A percentile compares a stretch with the other conserved stretches of the same genome.
These are phyloP conservation scores for Mentha longifolia DNA, from an alignment of 257 asterid genomes.

Conservation along the genomic window DNA sequence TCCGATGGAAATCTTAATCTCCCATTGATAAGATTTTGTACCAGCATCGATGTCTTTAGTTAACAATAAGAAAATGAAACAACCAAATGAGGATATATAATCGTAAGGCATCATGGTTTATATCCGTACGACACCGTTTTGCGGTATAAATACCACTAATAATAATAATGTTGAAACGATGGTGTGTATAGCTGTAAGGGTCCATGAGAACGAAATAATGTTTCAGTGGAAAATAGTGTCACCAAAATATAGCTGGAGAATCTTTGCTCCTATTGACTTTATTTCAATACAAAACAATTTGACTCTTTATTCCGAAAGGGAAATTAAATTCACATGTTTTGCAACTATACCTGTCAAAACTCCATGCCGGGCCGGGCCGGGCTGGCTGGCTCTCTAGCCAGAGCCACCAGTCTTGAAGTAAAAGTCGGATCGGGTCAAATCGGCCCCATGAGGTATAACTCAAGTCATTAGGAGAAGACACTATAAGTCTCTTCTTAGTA, in stretches of 20 bases:
- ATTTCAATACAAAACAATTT: slow-evolving; percentile 5
- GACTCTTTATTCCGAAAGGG: slow-evolving; percentile 17
- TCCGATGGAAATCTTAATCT: no score
- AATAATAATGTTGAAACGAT: slow-evolving; percentile 1
- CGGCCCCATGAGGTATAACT: no score
- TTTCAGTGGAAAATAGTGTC: slow-evolving; percentile 14
- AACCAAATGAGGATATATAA: no score
- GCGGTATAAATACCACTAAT: background rate
- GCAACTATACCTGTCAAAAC: background rate
- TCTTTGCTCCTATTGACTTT: slow-evolving; percentile 23
- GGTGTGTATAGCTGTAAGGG: slow-evolving; percentile 21
- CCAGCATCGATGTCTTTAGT: background rate
- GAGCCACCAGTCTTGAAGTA: no score
- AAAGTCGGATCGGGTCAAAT: no score
- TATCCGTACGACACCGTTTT: slow-evolving; percentile 18
- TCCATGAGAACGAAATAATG: slow-evolving; percentile 16
- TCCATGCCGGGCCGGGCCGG: no score
- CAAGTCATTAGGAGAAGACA: no score
- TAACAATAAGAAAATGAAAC: background rate
- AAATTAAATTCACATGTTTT: background rate
- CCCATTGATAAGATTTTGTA: background rate
- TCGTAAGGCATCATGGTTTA: no score
- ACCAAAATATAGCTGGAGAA: slow-evolving; percentile 31
- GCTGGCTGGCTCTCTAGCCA: no score
- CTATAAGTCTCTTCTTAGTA: no score